Evolutionary conservation across 352 stramenopile genomes (phyloP).

Genomic region (Phytophthora ohioensis): DNA sequence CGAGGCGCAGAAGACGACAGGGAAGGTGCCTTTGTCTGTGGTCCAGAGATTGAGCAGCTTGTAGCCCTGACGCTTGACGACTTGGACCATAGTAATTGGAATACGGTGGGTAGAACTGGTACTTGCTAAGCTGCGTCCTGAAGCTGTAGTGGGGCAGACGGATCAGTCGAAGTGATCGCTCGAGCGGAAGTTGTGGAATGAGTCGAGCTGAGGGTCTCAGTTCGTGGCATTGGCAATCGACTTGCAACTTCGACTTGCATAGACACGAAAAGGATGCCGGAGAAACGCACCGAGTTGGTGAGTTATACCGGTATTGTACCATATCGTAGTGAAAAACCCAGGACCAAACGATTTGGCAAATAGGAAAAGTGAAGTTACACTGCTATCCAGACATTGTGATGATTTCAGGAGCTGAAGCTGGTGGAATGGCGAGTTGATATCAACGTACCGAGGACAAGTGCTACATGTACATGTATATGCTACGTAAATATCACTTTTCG

Average conservation of each 20-base stretch:
- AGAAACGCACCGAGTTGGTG: neutral
- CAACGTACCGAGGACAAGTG: too few species aligned
- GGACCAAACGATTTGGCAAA: too few species aligned
- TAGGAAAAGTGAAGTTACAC: too few species aligned
- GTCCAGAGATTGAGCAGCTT: conserved; percentile 62
- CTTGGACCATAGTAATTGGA: conserved; percentile 23
- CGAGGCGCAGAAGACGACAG: conserved; percentile 57
- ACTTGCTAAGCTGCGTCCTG: neutral
- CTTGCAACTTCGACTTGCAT: conserved; percentile 6
- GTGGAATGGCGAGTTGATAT: too few species aligned
- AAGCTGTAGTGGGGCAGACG: neutral
- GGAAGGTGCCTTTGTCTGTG: conserved; percentile 69
- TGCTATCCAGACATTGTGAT: too few species aligned
- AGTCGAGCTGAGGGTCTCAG: neutral
- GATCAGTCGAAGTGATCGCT: conserved; percentile 17
- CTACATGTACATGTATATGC: too few species aligned
- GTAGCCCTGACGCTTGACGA: conserved; percentile 33
- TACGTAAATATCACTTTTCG: too few species aligned
- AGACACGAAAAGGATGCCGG: neutral
- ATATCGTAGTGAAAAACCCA: too few species aligned
- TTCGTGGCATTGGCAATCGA: neutral
- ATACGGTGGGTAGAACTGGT: neutral
- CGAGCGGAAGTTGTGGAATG: conserved; percentile 17
- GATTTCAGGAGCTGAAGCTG: too few species aligned
- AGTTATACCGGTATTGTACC: neutral